A percentile compares a stretch with the other conserved stretches of the same genome.
phyloP scores from a whole-genome alignment of 2,329 filamentous ascomycete genomes.

The Xylaria arbuscula region DNA sequence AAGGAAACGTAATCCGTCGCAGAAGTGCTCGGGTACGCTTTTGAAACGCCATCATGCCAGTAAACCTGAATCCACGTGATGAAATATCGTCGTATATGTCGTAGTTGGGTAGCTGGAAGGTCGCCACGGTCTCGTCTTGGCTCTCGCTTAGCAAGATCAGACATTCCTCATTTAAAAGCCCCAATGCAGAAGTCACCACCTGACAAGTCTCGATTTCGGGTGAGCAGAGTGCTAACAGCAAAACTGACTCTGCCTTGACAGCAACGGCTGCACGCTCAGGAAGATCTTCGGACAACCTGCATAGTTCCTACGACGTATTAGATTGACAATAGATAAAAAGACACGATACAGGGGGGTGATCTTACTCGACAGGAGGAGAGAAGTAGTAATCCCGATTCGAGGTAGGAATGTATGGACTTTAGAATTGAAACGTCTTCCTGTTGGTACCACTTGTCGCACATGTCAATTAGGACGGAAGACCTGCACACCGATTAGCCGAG shows the following conservation, averaged over 20 bases:
- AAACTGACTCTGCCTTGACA: slow-evolving; percentile 69
- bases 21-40: slow-evolving; percentile 71
- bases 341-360: background rate
- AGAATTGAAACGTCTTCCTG: slow-evolving; percentile 59
- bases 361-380: slow-evolving; percentile 62
- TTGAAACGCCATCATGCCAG: slow-evolving; percentile 76
- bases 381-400: slow-evolving; percentile 65
- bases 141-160: slow-evolving; percentile 63
- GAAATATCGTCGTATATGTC: slow-evolving; percentile 71
- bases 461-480: slow-evolving; percentile 58
- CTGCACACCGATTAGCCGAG: slow-evolving; percentile 45
- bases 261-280: slow-evolving; percentile 64
- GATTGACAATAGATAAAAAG: slow-evolving; percentile 12
- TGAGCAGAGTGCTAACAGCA: slow-evolving; percentile 73
- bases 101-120: slow-evolving; percentile 68
- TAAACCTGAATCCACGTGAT: slow-evolving; percentile 72
- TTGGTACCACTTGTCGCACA: slow-evolving; percentile 61
- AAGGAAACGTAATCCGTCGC: slow-evolving; percentile 70
- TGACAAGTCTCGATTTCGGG: slow-evolving; percentile 74
- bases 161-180: slow-evolving; percentile 71
- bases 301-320: slow-evolving; percentile 60
- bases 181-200: slow-evolving; percentile 70
- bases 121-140: slow-evolving; percentile 61
- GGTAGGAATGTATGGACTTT: slow-evolving; percentile 64
- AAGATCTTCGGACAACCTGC: slow-evolving; percentile 64